phyloP scores from a whole-genome alignment of 2,329 filamentous ascomycete species.

The Phoma sp. region DNA sequence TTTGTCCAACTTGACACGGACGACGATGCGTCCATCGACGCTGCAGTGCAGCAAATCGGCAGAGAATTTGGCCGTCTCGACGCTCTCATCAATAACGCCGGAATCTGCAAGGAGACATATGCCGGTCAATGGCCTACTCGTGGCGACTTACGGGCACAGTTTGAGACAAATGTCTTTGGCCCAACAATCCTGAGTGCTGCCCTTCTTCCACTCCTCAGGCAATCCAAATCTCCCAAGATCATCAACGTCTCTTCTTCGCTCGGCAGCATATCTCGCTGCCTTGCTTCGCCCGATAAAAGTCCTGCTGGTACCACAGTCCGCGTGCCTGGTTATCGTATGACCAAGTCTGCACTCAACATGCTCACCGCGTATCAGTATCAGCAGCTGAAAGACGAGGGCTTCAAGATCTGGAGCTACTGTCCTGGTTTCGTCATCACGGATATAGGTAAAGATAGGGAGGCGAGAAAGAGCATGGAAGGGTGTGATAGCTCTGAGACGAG shows the following conservation, averaged over 20 bases:
- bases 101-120: slow-evolving; percentile 51
- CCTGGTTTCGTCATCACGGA: slow-evolving; percentile 44
- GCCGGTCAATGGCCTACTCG: slow-evolving; percentile 23
- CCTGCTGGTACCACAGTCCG: slow-evolving; percentile 1
- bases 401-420: slow-evolving; percentile 42
- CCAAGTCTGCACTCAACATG: slow-evolving; percentile 49
- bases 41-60: slow-evolving; percentile 42
- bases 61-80: slow-evolving; percentile 62
- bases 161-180: slow-evolving; percentile 51
- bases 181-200: slow-evolving; percentile 42
- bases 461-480: slow-evolving; percentile 17
- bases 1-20: slow-evolving; percentile 49
- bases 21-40: slow-evolving; percentile 43
- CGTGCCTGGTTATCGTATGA: slow-evolving; percentile 41
- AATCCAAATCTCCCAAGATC: slow-evolving; percentile 37
- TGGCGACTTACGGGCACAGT: slow-evolving; percentile 25
- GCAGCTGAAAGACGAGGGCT: slow-evolving; percentile 39
- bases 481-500: slow-evolving; percentile 43
- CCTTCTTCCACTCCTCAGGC: slow-evolving; percentile 45
- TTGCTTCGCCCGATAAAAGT: slow-evolving; percentile 18
- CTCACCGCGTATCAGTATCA: slow-evolving; percentile 49
- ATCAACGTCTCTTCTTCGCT: slow-evolving; percentile 48
- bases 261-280: slow-evolving; percentile 40
- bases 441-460: slow-evolving; percentile 29
- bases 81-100: slow-evolving; percentile 88